Evolutionary conservation across 1,284 basidiomycete genomes (phyloP), one percentile per base, ranked within the genome.

Genomic region (Rhodotorula sp.): DNA sequence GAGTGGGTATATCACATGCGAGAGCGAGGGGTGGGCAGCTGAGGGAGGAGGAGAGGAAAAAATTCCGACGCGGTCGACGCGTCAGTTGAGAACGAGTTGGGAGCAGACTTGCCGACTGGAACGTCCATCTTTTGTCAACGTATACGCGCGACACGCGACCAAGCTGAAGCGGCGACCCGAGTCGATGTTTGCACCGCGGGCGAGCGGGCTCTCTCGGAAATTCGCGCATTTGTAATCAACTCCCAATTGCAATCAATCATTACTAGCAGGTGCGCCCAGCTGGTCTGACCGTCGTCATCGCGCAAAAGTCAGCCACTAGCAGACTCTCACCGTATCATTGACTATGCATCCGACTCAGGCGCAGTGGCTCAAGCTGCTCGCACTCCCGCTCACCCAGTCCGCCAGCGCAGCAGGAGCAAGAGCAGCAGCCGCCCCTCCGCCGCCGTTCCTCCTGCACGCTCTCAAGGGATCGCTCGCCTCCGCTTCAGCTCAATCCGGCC

Each of bases 361-460:
- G 3, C 21, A 38, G 16, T 31, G 55, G 16, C 67, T 74, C 38
- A 68, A 71, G 43, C 68, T 76, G 16, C 58, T 74, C 28, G 75
- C 75, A 3, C 62, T 76, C n/a, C 75, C 75, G 0, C 57, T 76
- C n/a, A 48, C 68, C 1, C 66, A 64, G 2, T 59, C 68, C 12
- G 34, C 34, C 3, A 21, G 54, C n/a, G 54, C 54, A 15, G 16
- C 26, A 18, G 26, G 26, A 28, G 54, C 54, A 14, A 43, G 38
- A 43, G 23, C 0, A 15, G 45, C 23, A 14, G n/a, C 10, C 43
- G 45, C 57, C 31, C 48, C n/a, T 12, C 57, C 71, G 8, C 74
- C 74, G 4, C 28, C 47, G 4, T 74, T 74, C 65, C 60, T 68
- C 47, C 61, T 76, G 0, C 75, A 76, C 57, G 68, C 75, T 16